A percentile compares a stretch with the other conserved stretches of the same genome.
These are phyloP conservation scores for Ceratocystis variospora DNA, from an alignment of 2,329 filamentous ascomycete species.

Conservation along the genomic window DNA sequence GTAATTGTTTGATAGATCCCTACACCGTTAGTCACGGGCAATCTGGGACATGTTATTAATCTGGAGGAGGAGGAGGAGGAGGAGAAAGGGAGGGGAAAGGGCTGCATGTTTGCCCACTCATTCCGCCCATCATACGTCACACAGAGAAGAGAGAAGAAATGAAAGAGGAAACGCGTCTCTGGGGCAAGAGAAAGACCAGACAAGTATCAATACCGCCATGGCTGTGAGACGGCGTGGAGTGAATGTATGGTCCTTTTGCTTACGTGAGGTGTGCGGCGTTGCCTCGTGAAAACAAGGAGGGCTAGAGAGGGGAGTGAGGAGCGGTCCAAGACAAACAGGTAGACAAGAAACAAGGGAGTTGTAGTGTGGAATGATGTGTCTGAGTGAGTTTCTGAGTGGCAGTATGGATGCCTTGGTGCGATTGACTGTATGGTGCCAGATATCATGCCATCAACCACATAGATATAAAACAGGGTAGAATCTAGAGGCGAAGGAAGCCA, in stretches of 20 bases:
- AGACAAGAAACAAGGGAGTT: neutral
- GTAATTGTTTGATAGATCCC: neutral
- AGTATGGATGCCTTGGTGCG: neutral
- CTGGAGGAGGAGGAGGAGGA: neutral
- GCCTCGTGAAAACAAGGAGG: neutral
- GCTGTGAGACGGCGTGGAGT: neutral
- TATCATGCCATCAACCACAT: neutral
- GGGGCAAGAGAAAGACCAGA: neutral
- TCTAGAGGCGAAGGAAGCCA: neutral
- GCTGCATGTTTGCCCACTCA: neutral
- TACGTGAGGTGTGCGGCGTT: neutral
- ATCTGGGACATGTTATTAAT: neutral
- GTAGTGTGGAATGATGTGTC: neutral
- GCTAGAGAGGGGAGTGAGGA: constrained; percentile 1
- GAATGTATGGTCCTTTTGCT: neutral
- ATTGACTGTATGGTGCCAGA: neutral
- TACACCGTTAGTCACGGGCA: neutral
- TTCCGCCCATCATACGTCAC: neutral
- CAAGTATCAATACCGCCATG: neutral
- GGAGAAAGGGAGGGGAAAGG: neutral
- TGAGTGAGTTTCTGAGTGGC: neutral
- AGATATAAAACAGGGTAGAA: neutral
- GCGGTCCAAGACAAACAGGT: neutral
- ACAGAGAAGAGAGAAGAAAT: neutral
- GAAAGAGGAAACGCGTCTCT: neutral